These are phyloP conservation scores for Apodospora peruviana DNA, from an alignment of 495 filamentous ascomycete genomes.

Conservation along the genomic window DNA sequence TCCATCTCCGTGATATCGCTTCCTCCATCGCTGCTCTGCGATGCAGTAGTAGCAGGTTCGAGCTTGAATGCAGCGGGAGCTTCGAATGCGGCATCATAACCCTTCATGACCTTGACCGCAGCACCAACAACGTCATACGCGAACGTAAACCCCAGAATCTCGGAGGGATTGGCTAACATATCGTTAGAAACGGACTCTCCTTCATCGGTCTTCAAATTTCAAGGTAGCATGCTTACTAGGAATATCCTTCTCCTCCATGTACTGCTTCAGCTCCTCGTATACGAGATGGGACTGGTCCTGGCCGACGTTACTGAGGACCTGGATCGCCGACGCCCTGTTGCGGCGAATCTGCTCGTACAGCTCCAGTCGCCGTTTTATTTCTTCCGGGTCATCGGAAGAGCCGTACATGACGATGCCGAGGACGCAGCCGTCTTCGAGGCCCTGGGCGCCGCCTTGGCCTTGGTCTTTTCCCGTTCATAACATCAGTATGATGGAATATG, in stretches of 20 bases:
- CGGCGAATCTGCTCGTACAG: conserved; percentile 49
- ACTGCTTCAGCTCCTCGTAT: conserved; percentile 6
- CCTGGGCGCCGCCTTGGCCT: conserved; percentile 42
- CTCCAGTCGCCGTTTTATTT: conserved; percentile 38
- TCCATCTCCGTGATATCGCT: too few relatives aligned
- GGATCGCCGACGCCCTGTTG: conserved; percentile 46
- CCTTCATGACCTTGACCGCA: conserved; percentile 9
- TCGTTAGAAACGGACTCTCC: neutral
- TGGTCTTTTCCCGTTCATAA: conserved; percentile 35
- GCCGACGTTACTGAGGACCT: conserved; percentile 36
- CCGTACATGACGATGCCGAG: conserved; percentile 28
- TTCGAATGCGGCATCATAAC: conserved; percentile 5
- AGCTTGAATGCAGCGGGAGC: conserved; percentile 5
- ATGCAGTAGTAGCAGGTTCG: too few relatives aligned
- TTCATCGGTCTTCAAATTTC: neutral
- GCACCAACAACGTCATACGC: conserved; percentile 12
- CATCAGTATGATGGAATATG: conserved; percentile 48
- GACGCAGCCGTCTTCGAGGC: conserved; percentile 39
- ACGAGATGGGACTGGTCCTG: conserved; percentile 17
- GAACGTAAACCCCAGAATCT: conserved; percentile 14
- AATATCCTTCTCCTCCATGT: conserved; percentile 8
- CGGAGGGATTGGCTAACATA: neutral
- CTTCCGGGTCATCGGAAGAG: conserved; percentile 7
- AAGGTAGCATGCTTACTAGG: conserved; percentile 10
- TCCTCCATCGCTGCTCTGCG: too few relatives aligned